Evolutionary conservation across 176 grass and related monocot genomes (phyloP).

Genomic region (Saccharum officinarum): DNA sequence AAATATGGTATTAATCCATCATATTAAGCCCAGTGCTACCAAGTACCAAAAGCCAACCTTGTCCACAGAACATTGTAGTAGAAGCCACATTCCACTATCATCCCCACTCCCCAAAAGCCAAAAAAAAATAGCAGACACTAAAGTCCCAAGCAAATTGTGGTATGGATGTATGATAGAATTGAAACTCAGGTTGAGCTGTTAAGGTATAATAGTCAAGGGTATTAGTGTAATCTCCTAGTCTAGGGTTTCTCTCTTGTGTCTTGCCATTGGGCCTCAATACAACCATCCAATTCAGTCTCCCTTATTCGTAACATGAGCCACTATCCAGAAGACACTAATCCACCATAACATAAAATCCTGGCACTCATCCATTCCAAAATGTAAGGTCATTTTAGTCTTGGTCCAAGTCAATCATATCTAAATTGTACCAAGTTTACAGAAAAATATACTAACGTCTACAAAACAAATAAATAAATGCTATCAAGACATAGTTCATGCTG

Average conservation of each 20-base stretch:
- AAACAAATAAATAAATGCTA: too few relatives aligned
- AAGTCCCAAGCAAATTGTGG: neutral
- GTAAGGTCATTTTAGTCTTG: neutral
- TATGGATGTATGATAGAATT: neutral
- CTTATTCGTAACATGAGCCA: too few relatives aligned
- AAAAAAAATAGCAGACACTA: neutral
- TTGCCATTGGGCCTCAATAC: too few relatives aligned
- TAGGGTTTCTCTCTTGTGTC: too few relatives aligned
- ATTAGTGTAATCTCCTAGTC: too few relatives aligned
- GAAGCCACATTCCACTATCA: constrained; percentile 9
- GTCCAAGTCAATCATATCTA: neutral
- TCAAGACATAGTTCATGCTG: too few relatives aligned
- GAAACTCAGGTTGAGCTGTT: neutral
- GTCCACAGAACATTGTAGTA: constrained; percentile 8
- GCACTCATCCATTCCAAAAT: neutral
- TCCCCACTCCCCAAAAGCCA: neutral
- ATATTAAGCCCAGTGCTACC: neutral
- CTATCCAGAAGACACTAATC: neutral
- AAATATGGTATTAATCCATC: neutral
- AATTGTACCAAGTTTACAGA: too few relatives aligned
- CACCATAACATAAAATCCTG: neutral
- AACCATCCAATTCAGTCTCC: too few relatives aligned
- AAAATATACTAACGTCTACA: too few relatives aligned
- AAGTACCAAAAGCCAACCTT: constrained; percentile 5
- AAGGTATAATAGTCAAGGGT: neutral